phyloP scores from a whole-genome alignment of 306 rosid species.

The Corylus avellana region DNA sequence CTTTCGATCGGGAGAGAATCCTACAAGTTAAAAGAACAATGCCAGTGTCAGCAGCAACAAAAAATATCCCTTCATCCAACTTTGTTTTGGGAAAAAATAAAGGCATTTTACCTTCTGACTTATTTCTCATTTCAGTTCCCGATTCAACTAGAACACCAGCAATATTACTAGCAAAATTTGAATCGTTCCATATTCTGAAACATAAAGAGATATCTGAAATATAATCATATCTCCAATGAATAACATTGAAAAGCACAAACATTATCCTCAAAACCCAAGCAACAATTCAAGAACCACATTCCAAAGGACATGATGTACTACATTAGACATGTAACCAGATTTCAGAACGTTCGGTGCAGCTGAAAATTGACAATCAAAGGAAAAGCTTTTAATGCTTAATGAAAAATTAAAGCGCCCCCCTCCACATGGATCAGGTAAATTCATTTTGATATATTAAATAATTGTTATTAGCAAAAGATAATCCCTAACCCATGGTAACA shows the following conservation, averaged over 20 bases:
- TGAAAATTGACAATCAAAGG: too few species aligned
- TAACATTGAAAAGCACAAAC: conserved; percentile 14
- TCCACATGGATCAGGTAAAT: too few species aligned
- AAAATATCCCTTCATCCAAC: conserved; percentile 5
- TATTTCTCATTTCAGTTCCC: conserved; percentile 38
- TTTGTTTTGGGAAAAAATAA: conserved; percentile 18
- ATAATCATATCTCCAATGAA: conserved; percentile 21
- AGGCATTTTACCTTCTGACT: conserved; percentile 40
- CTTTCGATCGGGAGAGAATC: conserved; percentile 80
- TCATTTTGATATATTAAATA: neutral
- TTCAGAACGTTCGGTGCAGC: neutral
- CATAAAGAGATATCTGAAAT: conserved; percentile 18
- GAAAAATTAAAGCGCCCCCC: too few species aligned
- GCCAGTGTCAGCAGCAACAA: conserved; percentile 30
- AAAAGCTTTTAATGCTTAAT: too few species aligned
- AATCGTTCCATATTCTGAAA: conserved; percentile 62
- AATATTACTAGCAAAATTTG: conserved; percentile 52
- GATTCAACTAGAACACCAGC: conserved; percentile 73
- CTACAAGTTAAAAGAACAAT: conserved; percentile 42
- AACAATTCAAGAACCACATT: conserved; percentile 26
- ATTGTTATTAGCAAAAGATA: neutral
- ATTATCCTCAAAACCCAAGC: conserved; percentile 4
- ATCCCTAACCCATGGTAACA: neutral
- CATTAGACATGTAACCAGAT: neutral
- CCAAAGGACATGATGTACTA: neutral